Percentiles rank a stretch among this genome's conserved stretches.
These are phyloP conservation scores for Atalantia buxifolia DNA, from an alignment of 345 rosid species.

Conservation along the genomic window DNA sequence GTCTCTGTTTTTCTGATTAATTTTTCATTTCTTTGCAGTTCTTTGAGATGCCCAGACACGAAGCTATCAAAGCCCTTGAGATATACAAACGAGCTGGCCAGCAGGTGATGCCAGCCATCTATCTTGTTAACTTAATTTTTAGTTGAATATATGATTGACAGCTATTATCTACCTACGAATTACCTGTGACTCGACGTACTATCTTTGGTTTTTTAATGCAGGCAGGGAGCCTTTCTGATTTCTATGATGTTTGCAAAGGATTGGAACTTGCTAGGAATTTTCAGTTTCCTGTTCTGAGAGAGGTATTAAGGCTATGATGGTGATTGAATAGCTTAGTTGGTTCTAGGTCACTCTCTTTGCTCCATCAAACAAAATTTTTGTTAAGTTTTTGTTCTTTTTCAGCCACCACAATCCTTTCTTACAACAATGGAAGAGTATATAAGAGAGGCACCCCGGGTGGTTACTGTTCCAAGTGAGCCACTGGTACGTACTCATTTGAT, in stretches of 20 bases:
- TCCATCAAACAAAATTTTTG: background rate
- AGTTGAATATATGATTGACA: background rate
- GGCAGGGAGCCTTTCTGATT: slow-evolving; percentile 90
- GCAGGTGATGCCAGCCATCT: slow-evolving; percentile 62
- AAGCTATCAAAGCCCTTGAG: slow-evolving; percentile 62
- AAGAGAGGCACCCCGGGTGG: slow-evolving; percentile 88
- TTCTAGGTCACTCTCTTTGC: background rate
- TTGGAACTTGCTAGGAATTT: slow-evolving; percentile 98
- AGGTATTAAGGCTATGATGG: slow-evolving; percentile 42
- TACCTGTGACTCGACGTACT: slow-evolving; percentile 2
- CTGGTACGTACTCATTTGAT: slow-evolving; percentile 47
- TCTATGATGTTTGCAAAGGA: slow-evolving; percentile 92
- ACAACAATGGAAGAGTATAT: slow-evolving; percentile 97
- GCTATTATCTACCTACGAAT: background rate
- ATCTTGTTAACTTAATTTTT: background rate
- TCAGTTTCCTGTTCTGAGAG: slow-evolving; percentile 91
- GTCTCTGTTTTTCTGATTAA: slow-evolving; percentile 1
- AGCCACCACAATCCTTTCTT: slow-evolving; percentile 98
- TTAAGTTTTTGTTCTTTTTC: slow-evolving; percentile 14
- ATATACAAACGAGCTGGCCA: slow-evolving; percentile 66
- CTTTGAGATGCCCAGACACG: slow-evolving; percentile 71
- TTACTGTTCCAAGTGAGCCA: slow-evolving; percentile 70
- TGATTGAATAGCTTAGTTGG: slow-evolving; percentile 6
- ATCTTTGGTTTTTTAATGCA: slow-evolving; percentile 30
- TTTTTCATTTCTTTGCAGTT: slow-evolving; percentile 45